Evolutionary conservation across 352 stramenopile species (phyloP).

Genomic region (Lagenidium giganteum): DNA sequence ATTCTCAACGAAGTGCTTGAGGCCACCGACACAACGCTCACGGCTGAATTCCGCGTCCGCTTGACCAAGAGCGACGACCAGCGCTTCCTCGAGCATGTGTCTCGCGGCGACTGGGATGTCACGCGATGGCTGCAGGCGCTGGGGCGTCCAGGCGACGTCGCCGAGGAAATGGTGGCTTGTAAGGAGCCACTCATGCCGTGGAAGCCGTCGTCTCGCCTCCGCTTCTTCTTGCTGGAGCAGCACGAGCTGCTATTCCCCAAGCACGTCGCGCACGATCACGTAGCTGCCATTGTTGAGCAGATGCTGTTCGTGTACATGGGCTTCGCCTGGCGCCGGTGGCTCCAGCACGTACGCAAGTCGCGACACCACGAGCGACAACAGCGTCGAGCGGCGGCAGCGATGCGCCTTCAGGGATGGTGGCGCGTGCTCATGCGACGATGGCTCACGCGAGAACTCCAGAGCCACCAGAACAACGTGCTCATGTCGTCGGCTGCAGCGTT

Average conservation of each 20-base stretch:
- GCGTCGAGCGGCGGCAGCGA: slow-evolving; percentile 11
- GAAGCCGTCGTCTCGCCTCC: slow-evolving; percentile 31
- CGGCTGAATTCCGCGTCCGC: slow-evolving; percentile 26
- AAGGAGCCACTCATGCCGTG: slow-evolving; percentile 10
- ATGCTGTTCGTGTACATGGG: slow-evolving; percentile 48
- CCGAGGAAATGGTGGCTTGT: slow-evolving; percentile 28
- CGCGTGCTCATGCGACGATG: slow-evolving; percentile 19
- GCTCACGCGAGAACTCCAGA: background rate
- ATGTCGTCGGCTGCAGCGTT: slow-evolving; percentile 28
- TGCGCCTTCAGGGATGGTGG: slow-evolving; percentile 37
- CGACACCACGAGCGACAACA: slow-evolving; percentile 21
- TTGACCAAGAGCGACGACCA: slow-evolving; percentile 24
- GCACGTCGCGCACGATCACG: slow-evolving; percentile 22
- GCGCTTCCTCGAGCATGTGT: slow-evolving; percentile 25
- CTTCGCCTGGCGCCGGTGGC: slow-evolving; percentile 43
- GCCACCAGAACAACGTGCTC: too few species aligned
- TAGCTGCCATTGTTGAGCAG: slow-evolving; percentile 35
- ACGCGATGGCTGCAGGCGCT: slow-evolving; percentile 33
- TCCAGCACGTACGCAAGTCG: slow-evolving; percentile 23
- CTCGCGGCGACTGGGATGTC: slow-evolving; percentile 27
- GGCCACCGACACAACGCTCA: slow-evolving; percentile 24
- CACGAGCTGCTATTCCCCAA: slow-evolving; percentile 28
- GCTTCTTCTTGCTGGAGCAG: slow-evolving; percentile 35
- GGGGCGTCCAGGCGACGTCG: slow-evolving; percentile 21
- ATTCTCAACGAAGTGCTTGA: slow-evolving; percentile 33